Percentiles rank a stretch among this genome's conserved stretches.
These are phyloP conservation scores for Fusarium sacchari DNA, from an alignment of 2,329 filamentous ascomycete species.

Conservation along the genomic window DNA sequence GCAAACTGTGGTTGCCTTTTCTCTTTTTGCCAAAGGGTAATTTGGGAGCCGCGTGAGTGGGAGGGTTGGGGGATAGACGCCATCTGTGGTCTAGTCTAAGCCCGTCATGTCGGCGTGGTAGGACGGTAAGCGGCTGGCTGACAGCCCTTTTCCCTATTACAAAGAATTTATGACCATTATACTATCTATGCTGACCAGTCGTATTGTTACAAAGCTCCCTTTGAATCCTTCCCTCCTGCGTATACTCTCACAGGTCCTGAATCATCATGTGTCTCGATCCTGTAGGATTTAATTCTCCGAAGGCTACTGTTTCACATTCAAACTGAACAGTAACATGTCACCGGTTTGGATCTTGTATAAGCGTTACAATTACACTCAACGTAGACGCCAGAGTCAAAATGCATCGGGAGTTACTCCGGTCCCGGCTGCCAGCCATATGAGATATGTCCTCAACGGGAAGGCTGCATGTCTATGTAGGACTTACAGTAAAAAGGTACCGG, in stretches of 20 bases:
- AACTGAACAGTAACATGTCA: rapidly evolving
- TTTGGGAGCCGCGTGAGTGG: neutral
- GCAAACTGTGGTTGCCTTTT: neutral
- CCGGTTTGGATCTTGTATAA: neutral
- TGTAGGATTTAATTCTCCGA: neutral
- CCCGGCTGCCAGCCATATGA: neutral
- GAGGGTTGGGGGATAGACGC: slow-evolving; percentile 1
- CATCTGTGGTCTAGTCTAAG: slow-evolving; percentile 8
- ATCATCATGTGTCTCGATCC: neutral
- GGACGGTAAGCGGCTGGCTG: slow-evolving; percentile 19
- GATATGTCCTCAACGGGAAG: too few species aligned
- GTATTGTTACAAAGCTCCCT: neutral
- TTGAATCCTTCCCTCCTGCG: too few species aligned
- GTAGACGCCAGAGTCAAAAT: too few species aligned
- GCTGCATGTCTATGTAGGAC: neutral
- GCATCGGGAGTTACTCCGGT: too few species aligned
- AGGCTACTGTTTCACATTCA: neutral
- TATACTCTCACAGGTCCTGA: neutral
- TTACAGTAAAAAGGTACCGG: neutral
- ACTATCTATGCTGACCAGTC: neutral
- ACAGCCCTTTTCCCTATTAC: neutral
- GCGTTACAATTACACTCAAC: neutral
- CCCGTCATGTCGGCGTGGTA: slow-evolving; percentile 19
- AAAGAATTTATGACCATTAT: neutral
- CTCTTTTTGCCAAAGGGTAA: neutral